Conservation (phyloP, 371 early-diverging fungal species). For the Rhizopus delemar region DNA sequence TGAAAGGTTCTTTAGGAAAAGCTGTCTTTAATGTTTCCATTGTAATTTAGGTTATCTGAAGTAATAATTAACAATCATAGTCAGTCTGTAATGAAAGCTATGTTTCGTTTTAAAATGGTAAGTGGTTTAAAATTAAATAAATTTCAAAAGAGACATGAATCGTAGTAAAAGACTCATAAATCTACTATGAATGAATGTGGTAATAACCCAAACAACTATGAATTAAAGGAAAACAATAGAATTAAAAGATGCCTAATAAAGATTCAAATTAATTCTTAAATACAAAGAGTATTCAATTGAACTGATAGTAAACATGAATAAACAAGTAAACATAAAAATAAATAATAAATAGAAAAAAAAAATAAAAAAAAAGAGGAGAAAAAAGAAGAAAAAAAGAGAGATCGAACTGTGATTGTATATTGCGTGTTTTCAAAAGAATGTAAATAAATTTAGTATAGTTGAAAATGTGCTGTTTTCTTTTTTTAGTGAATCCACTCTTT, state of each 20-base stretch:
- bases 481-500: not conserved
- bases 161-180: too few relatives aligned
- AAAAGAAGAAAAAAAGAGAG: slow-evolving; percentile 1
- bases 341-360: too few relatives aligned
- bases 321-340: not conserved
- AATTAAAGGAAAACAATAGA: too few relatives aligned
- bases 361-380: not conserved
- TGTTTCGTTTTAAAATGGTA: not conserved
- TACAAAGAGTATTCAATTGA: too few relatives aligned
- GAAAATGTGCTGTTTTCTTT: not conserved
- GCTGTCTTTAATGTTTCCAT: too few relatives aligned
- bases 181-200: too few relatives aligned
- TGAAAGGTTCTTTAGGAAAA: too few relatives aligned
- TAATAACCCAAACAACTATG: too few relatives aligned
- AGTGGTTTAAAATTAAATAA: not conserved
- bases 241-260: too few relatives aligned
- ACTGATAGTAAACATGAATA: too few relatives aligned
- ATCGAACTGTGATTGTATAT: not conserved
- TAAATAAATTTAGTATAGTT: not conserved
- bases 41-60: not conserved
- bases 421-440: not conserved
- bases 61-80: not conserved
- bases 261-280: too few relatives aligned
- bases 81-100: slow-evolving; percentile 1
- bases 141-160: too few relatives aligned